Base-by-base conservation (phyloP, 805 yeast species). In the Starmera pachycereana region DNA sequence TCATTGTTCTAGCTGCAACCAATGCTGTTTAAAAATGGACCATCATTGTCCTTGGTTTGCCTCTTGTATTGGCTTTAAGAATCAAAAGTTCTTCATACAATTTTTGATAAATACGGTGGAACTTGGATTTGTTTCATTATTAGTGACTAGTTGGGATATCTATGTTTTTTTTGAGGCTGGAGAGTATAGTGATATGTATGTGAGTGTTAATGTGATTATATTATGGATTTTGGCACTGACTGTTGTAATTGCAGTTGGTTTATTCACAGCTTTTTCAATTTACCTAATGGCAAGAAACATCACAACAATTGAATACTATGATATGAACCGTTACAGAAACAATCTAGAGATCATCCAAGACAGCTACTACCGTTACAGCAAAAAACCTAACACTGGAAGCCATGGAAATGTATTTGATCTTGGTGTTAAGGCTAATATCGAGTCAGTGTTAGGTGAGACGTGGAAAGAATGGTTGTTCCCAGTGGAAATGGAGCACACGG, bases 41-140 rank as follows among this genome's bases (percentile, higher is more conserved):
- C 97, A 88, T 56, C 96, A 88, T 61, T 81, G 81, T 45, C 97
- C 97, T 0, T 90, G 97, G 97, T 87, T 88, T 58, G 80, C 95
- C 2, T 68, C 76, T 6, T 89, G 97, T 58, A 74, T 90, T 42
- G 97, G 97, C 0, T 81, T 75, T 60, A 63, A 63, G 27, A 90
- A 90, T 60, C 88, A 84, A 47, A 83, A 87, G 60, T 74, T 66
- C 55, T 90, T 89, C 53, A 57, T 86, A 25, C 95, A 87, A 56
- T 82, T 83, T 53, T 58, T 88, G 39, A 35, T 69, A 7, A 78
- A 79, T 51, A 63, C 75, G 3, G 61, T 76, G 3, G 25, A 71
- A 0, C 78, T 73, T 50, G 57, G 80, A 1, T 42, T 59, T 1
- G 40, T 69, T 10, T 66, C 76, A 8, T 60, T 72, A 12, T 19